phyloP scores from a whole-genome alignment of 306 rosid species.

The Acacia confusa region DNA sequence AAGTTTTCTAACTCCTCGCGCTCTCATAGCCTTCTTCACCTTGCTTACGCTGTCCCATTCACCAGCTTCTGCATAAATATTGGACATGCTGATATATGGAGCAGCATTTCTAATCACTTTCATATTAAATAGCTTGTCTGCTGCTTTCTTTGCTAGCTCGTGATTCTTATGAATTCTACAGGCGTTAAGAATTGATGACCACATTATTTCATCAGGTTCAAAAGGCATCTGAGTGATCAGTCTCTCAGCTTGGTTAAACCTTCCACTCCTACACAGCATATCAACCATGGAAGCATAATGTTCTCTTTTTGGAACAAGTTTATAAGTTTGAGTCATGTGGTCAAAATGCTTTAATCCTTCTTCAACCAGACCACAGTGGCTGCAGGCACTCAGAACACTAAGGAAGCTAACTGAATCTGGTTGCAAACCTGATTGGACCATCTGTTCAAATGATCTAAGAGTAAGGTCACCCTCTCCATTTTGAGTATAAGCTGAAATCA shows the following conservation, averaged over 20 bases:
- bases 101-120: conserved; percentile 67
- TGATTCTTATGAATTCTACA: conserved; percentile 87
- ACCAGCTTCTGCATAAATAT: conserved; percentile 84
- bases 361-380: conserved; percentile 87
- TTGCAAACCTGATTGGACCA: conserved; percentile 70
- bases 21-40: conserved; percentile 85
- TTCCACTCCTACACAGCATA: conserved; percentile 72
- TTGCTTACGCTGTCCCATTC: conserved; percentile 80
- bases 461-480: conserved; percentile 70
- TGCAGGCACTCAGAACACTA: conserved; percentile 71
- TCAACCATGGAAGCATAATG: conserved; percentile 81
- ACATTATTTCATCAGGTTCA: conserved; percentile 78
- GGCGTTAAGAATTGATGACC: conserved; percentile 84
- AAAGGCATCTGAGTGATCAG: conserved; percentile 74
- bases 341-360: conserved; percentile 66
- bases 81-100: conserved; percentile 78
- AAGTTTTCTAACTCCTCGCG: conserved; percentile 72
- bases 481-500: conserved; percentile 84
- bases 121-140: conserved; percentile 71
- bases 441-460: conserved; percentile 61
- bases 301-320: conserved; percentile 66
- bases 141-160: conserved; percentile 72
- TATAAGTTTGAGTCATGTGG: conserved; percentile 51
- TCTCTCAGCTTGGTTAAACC: conserved; percentile 71
- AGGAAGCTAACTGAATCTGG: conserved; percentile 90